These are phyloP conservation scores for Cladosporium cucumerinum DNA, from an alignment of 2,329 filamentous ascomycete genomes.

Conservation along the genomic window DNA sequence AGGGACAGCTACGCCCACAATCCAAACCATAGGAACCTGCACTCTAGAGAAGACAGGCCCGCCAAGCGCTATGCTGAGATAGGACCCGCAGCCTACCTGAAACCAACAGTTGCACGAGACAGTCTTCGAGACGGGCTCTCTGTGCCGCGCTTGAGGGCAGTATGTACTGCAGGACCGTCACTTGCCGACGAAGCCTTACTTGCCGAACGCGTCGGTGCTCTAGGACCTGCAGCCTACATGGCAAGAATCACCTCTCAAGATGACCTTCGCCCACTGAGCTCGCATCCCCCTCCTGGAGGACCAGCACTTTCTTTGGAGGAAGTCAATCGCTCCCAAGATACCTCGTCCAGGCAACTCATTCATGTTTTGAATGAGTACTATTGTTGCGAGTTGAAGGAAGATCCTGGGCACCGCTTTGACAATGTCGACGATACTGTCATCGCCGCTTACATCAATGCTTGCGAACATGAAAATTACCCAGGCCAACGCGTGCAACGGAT, in stretches of 20 bases:
- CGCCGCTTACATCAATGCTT: not conserved
- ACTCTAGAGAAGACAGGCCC: too few relatives aligned
- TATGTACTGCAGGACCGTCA: too few relatives aligned
- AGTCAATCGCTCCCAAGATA: not conserved
- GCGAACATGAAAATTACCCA: not conserved
- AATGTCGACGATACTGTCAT: not conserved
- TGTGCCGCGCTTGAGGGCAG: too few relatives aligned
- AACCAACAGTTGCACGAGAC: too few relatives aligned
- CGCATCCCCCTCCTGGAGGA: too few relatives aligned
- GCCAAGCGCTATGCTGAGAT: too few relatives aligned
- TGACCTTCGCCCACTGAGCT: not conserved
- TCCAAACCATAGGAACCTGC: too few relatives aligned
- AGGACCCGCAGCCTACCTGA: too few relatives aligned
- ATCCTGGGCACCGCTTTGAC: not conserved
- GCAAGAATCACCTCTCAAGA: not conserved
- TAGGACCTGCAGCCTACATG: too few relatives aligned
- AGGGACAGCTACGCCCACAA: not conserved
- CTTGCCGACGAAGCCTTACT: too few relatives aligned
- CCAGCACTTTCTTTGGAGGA: not conserved
- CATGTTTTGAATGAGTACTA: not conserved
- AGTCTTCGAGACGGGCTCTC: too few relatives aligned
- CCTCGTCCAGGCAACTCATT: not conserved
- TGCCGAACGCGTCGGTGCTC: too few relatives aligned
- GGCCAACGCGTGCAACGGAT: not conserved
- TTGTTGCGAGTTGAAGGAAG: not conserved